Evolutionary conservation across 1,284 basidiomycete species (phyloP), one percentile per base, ranked within the genome.

Genomic region (Sporisorium scitamineum): DNA sequence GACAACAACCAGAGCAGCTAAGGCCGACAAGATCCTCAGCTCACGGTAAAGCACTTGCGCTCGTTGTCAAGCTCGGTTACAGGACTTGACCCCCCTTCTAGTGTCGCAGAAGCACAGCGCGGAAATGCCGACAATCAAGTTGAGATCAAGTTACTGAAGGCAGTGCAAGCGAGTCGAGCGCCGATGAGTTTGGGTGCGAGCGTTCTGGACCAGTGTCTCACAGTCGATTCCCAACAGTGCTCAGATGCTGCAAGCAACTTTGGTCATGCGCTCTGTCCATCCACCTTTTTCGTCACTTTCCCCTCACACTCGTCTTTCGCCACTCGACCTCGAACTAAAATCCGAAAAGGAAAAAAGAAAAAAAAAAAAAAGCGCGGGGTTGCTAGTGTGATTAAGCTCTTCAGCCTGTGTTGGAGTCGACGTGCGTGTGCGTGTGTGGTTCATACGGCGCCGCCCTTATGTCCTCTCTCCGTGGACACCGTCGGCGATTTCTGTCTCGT

Each of bases 151-250:
- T 6, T 3, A 39, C 16, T n/a, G 14, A 14, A 45, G 24, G 11
- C 22, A 5, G 13, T 24, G 22, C 45, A 29, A 29, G 45, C 45
- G 45, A 47, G 24, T 47, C 18, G 32, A 51, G 31, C 14, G 27
- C 16, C 6, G 20, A 22, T 10, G 11, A 45, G n/a, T n/a, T n/a
- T n/a, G 42, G 42, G 20, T 45, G n/a, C 11, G 11, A 24, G 20
- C 3, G 29, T 32, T 32, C 50, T 51, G n/a, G 50, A 51, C 50
- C 50, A 51, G n/a, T 31, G 50, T 20, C 31, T 47, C 45, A 29
- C 26, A 18, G 24, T 18, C 2, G 18, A 16, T 18, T 27, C 2
- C 27, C 24, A 13, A 48, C 47, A 48, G 27, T 29, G 27, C 27
- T 31, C 18, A n/a, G 1, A 27, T 31, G 47, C 47, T 48, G 47